phyloP scores from a whole-genome alignment of 805 yeast species.

The Candida incommunis region DNA sequence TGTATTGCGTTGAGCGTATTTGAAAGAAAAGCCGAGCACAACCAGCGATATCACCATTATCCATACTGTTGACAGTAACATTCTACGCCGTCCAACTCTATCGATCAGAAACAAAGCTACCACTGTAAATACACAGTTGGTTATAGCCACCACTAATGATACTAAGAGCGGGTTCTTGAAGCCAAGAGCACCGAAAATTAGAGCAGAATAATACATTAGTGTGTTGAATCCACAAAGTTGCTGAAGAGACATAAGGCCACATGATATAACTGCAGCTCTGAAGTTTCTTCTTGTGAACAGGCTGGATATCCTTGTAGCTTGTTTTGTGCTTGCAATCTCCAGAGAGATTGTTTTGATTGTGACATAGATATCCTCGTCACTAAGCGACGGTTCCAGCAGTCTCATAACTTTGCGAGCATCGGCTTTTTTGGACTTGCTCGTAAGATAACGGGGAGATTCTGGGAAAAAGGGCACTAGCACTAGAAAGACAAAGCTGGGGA shows the following conservation, averaged over 20 bases:
- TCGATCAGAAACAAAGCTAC: slow-evolving; percentile 82
- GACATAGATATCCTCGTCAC: slow-evolving; percentile 47
- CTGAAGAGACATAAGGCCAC: slow-evolving; percentile 91
- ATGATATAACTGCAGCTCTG: slow-evolving; percentile 77
- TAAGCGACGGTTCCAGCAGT: slow-evolving; percentile 47
- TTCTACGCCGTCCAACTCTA: slow-evolving; percentile 72
- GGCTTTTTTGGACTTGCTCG: slow-evolving; percentile 51
- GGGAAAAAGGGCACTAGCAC: slow-evolving; percentile 73
- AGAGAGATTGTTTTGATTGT: slow-evolving; percentile 50
- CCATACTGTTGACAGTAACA: slow-evolving; percentile 65
- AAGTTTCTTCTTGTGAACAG: slow-evolving; percentile 27
- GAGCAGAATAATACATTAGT: slow-evolving; percentile 86
- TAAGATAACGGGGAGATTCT: slow-evolving; percentile 86
- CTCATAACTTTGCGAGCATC: slow-evolving; percentile 54
- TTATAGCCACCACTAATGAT: slow-evolving; percentile 83
- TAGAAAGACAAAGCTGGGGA: slow-evolving; percentile 74
- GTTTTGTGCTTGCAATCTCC: slow-evolving; percentile 6
- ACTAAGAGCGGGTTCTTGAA: slow-evolving; percentile 83
- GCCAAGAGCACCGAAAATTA: slow-evolving; percentile 84
- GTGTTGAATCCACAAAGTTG: slow-evolving; percentile 96
- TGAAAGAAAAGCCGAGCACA: slow-evolving; percentile 86
- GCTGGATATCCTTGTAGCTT: slow-evolving; percentile 8
- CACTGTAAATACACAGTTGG: slow-evolving; percentile 79
- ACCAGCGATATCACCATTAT: slow-evolving; percentile 68
- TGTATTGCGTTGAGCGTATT: slow-evolving; percentile 43